Conservation (phyloP, 371 early-diverging fungal genomes). For the Blyttiomyces sp. region DNA sequence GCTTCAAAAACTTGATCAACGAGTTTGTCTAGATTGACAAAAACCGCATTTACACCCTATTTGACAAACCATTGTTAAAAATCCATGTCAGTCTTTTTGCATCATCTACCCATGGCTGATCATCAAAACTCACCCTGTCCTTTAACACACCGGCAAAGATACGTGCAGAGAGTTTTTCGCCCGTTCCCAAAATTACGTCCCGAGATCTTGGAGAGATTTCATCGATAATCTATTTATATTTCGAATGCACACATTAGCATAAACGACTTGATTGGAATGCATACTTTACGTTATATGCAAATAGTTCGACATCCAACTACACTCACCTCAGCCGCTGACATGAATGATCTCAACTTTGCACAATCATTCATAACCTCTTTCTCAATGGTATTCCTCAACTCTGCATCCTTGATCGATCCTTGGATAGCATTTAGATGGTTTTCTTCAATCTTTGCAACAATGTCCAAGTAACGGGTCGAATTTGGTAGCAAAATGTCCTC, state of each 20-base stretch:
- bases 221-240: constrained; percentile 74
- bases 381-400: constrained; percentile 53
- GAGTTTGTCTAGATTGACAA: constrained; percentile 80
- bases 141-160: constrained; percentile 81
- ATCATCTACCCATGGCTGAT: background rate
- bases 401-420: constrained; percentile 42
- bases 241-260: background rate
- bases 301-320: background rate
- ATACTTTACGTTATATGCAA: background rate
- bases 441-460: constrained; percentile 73
- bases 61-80: background rate
- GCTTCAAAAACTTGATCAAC: constrained; percentile 75
- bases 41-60: constrained; percentile 78
- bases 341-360: constrained; percentile 68
- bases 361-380: constrained; percentile 69
- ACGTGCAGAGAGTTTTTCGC: constrained; percentile 90
- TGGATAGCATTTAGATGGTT: constrained; percentile 75
- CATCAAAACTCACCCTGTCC: constrained; percentile 20
- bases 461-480: constrained; percentile 60
- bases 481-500: constrained; percentile 65
- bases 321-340: constrained; percentile 90
- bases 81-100: background rate
- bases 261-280: background rate
- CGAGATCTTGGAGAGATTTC: constrained; percentile 94
- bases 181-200: constrained; percentile 92